A percentile compares a stretch with the other conserved stretches of the same genome.
Conservation (phyloP, 2,329 filamentous ascomycete species). For the Monosporascus sp. region DNA sequence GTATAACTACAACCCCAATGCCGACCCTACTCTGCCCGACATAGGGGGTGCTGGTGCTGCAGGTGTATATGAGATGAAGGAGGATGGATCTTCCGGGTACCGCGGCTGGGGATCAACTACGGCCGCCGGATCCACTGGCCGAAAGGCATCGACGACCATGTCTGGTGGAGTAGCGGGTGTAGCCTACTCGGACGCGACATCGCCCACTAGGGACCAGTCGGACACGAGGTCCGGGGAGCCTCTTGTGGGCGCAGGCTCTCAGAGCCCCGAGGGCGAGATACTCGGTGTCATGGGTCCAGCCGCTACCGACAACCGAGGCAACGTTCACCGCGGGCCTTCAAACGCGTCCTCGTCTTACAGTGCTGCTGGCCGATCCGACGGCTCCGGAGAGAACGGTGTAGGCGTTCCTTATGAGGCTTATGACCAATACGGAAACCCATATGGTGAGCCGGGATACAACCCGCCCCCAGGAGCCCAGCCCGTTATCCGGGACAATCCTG, state of each 20-base stretch:
- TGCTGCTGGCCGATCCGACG: constrained; percentile 68
- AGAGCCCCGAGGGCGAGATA: constrained; percentile 70
- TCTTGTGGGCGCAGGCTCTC: constrained; percentile 47
- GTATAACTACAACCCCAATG: constrained; percentile 96
- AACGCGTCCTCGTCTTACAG: constrained; percentile 97
- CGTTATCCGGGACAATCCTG: constrained; percentile 88
- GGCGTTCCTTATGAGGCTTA: constrained; percentile 47
- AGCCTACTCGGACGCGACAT: constrained; percentile 69
- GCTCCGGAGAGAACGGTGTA: constrained; percentile 48
- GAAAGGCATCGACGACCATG: constrained; percentile 85
- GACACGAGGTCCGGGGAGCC: constrained; percentile 67
- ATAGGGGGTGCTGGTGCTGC: constrained; percentile 40
- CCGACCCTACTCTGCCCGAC: constrained; percentile 70
- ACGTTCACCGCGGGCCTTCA: constrained; percentile 83
- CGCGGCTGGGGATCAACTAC: constrained; percentile 89
- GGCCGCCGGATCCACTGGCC: constrained; percentile 59
- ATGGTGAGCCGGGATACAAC: constrained; percentile 39
- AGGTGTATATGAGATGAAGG: constrained; percentile 67
- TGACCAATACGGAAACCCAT: constrained; percentile 56
- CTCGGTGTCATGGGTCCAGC: constrained; percentile 76
- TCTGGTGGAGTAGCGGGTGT: constrained; percentile 65
- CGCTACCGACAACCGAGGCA: constrained; percentile 59
- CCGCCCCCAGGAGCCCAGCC: constrained; percentile 54
- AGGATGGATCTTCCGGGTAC: constrained; percentile 75
- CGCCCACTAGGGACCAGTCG: constrained; percentile 62